phyloP scores from a whole-genome alignment of 139 green algal species.

The Desmodesmus armatus region DNA sequence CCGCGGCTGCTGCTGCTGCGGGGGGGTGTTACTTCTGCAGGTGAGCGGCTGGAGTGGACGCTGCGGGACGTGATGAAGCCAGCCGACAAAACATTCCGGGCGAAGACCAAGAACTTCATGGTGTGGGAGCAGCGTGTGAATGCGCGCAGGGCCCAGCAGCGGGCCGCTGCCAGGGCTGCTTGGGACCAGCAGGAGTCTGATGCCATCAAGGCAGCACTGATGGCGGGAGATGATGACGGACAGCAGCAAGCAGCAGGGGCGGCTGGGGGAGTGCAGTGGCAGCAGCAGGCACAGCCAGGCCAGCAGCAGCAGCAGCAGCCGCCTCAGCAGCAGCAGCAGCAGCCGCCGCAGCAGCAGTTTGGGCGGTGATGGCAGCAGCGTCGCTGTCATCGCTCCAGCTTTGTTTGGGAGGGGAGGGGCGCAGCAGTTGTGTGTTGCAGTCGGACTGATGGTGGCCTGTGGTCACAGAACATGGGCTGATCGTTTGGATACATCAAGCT shows the following conservation, averaged over 20 bases:
- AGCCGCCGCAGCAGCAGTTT: too few species aligned
- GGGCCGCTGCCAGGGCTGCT: slow-evolving; percentile 12
- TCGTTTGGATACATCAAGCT: too few species aligned
- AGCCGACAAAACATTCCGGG: slow-evolving; percentile 56
- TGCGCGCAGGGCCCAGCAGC: slow-evolving; percentile 11
- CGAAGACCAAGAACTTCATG: slow-evolving; percentile 37
- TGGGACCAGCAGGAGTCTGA: slow-evolving; percentile 12
- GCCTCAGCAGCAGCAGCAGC: too few species aligned
- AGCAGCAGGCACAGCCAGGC: neutral
- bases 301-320: neutral
- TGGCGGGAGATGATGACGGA: neutral
- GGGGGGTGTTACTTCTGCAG: neutral
- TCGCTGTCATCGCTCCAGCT: too few species aligned
- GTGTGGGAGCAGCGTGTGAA: slow-evolving; percentile 31
- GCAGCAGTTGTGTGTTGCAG: neutral
- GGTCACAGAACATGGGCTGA: too few species aligned
- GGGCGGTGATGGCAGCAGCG: too few species aligned
- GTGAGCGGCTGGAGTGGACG: slow-evolving; percentile 32
- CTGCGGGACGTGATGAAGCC: slow-evolving; percentile 65
- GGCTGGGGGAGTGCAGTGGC: neutral
- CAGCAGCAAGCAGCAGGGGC: neutral
- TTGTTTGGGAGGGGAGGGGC: too few species aligned
- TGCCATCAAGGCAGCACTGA: slow-evolving; percentile 15
- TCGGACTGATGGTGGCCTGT: neutral
- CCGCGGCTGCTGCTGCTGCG: neutral